Evolutionary conservation across 228 moss, liverwort and hornwort species (phyloP), one percentile per base, ranked within the genome.

Genomic region (Sphagnum magellanicum): DNA sequence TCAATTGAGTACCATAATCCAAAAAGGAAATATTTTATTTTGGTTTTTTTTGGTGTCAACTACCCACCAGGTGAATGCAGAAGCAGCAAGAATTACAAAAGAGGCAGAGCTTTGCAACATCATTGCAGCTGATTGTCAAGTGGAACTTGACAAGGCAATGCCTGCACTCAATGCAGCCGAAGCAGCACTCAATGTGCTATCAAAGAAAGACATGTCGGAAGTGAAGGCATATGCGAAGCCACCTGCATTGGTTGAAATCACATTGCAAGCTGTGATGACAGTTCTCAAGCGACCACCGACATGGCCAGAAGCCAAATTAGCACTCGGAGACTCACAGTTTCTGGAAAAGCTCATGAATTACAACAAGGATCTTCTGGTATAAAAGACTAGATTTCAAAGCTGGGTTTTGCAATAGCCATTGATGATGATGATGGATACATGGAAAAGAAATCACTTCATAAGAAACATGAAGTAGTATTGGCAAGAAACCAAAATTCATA

Each of bases 141-240:
- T 89, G 59, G 92, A 92, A 60, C 71, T 92, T 11, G 87, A 92
- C 69, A 92, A 89, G 70, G 89, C 92, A 52, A 89, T 92, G 92
- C 92, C 92, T 17, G 87, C 89, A 0, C 76, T 92, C 4, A 87
- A 73, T 68, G 89, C 87, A 52, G 92, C 92, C 6, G 92, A 89
- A 74, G 75, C 89, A 52, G 92, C 92, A 6, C 73, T 92, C 16
- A 92, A 92, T 67, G 92, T 92, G 9, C 77, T 92, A 6, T 89
- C 85, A 9, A 92, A 92, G 76, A 92, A 92, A 51, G 92, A 92
- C 70, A 89, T 92, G 81, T 89, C 89, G 53, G 92, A 92, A 68
- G 92, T 92, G 63, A 92, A 92, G 76, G 92, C 92, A 10, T 92
- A 92, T 62, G 92, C 89, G 8, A 92, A 92, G 67, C 92, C 92